A percentile compares a stretch with the other conserved stretches of the same genome.
These are phyloP conservation scores for Elsinoe fawcettii DNA, from an alignment of 2,329 filamentous ascomycete species.

Conservation along the genomic window DNA sequence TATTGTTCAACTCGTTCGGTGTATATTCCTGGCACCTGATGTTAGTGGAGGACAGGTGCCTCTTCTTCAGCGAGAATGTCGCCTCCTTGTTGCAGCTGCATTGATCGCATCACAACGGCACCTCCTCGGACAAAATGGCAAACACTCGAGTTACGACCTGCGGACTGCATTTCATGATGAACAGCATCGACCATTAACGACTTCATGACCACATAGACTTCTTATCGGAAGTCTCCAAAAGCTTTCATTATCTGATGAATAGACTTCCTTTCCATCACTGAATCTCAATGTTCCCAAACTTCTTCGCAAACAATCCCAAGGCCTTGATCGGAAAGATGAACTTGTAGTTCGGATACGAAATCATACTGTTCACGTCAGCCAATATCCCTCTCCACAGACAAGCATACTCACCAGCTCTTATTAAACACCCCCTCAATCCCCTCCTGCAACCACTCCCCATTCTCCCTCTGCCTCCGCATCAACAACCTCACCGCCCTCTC, in stretches of 20 bases:
- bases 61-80: too few relatives aligned
- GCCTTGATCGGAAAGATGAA: conserved; percentile 93
- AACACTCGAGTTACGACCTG: too few relatives aligned
- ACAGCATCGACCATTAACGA: too few relatives aligned
- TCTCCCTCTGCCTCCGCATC: conserved; percentile 74
- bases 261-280: conserved; percentile 21
- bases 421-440: conserved; percentile 98
- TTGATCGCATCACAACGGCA: too few relatives aligned
- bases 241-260: neutral
- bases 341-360: conserved; percentile 98
- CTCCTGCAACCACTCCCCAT: conserved; percentile 93
- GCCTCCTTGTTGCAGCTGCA: too few relatives aligned
- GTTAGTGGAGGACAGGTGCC: too few relatives aligned
- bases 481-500: conserved; percentile 69
- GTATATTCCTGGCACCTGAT: too few relatives aligned
- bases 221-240: neutral
- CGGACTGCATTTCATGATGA: too few relatives aligned
- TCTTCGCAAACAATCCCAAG: conserved; percentile 74
- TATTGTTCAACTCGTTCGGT: too few relatives aligned
- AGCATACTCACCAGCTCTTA: conserved; percentile 67
- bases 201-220: too few relatives aligned
- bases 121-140: too few relatives aligned
- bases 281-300: conserved; percentile 59
- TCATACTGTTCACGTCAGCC: conserved; percentile 58
- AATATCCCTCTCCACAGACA: neutral